Evolutionary conservation across 139 green algal genomes (phyloP), one percentile per base, ranked within the genome.

Genomic region (Chlamydomonas sp.): DNA sequence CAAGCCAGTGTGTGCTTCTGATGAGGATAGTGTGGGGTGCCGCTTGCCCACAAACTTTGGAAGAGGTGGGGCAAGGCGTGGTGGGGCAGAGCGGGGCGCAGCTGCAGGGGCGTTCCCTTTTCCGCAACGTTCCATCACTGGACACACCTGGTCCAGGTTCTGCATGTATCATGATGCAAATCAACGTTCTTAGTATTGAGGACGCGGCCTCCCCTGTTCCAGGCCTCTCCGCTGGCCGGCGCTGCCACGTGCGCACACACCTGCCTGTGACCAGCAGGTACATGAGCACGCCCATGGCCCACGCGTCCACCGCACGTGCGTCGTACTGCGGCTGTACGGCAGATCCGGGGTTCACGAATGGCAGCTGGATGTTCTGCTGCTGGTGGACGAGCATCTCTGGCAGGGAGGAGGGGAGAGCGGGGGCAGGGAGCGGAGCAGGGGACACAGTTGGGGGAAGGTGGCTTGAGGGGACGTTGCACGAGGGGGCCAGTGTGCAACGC

Each of bases 241-340:
- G 20, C 63, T 0, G 18, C 64, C 63, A 7, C 64, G 9, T 1
- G 17, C 58, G 68, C 79, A 63, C 78, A 94, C 94, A 93, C 83
- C 90, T 90, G 63, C 86, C 83, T 0, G 90, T 93, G 49, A 87
- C 74, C 63, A 98, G 92, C 8, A 98, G 92, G 90, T 97, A 98
- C 78, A 98, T 92, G 79, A 97, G 87, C 81, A 98, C 95, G 16
- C 96, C 96, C 91, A 96, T 93, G 5, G 95, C 94, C 95, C 96
- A 98, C 5, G 96, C 91, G 91, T 98, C 96, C 57, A 95, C 94
- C 12, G 93, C 92, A 58, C 82, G 84, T 3, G 95, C 89, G 82
- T 97, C 96, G 86, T 96, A 96, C 66, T 78, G 60, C 72, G 57
- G 66, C 68, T 87, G 80, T 49, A 72, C 62, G 16, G 63, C 74